Conservation (phyloP, 2,329 filamentous ascomycete species). For the Keithomyces neogunnii region DNA sequence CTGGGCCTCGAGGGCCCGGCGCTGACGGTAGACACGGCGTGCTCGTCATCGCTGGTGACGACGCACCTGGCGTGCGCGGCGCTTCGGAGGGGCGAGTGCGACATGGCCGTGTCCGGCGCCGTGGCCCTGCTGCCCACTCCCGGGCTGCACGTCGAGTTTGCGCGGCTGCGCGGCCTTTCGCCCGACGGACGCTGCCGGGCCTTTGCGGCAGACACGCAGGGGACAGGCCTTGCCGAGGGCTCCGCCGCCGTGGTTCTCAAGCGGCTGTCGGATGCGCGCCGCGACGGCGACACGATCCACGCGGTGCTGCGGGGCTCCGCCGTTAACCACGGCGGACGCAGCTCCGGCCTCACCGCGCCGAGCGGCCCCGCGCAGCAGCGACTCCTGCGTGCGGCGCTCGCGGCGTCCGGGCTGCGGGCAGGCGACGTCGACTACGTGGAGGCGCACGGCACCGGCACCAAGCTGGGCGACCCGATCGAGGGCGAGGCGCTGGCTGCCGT, state of each 20-base stretch:
- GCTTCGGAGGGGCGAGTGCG: conserved; percentile 6
- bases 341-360: conserved; percentile 33
- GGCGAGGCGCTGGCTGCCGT: background rate
- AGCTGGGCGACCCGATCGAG: background rate
- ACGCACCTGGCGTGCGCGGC: background rate
- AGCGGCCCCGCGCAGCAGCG: conserved; percentile 10
- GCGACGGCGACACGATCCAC: conserved; percentile 28
- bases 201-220: conserved; percentile 26
- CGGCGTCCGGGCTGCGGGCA: too few relatives aligned
- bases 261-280: conserved; percentile 30
- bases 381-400: too few relatives aligned
- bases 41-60: too few relatives aligned
- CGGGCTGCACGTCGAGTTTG: conserved; percentile 10
- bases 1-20: background rate
- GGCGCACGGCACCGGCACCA: background rate
- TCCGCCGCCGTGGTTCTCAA: conserved; percentile 29
- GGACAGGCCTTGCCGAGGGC: conserved; percentile 13
- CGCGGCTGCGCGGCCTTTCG: conserved; percentile 9
- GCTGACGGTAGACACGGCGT: too few relatives aligned
- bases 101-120: conserved; percentile 11
- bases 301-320: conserved; percentile 24
- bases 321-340: conserved; percentile 29
- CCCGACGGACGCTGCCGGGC: conserved; percentile 11
- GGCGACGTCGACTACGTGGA: background rate
- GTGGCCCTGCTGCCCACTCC: conserved; percentile 11